A percentile compares a stretch with the other conserved stretches of the same genome.
Conservation (phyloP, 805 yeast species). For the Phaffomyces antillensis region DNA sequence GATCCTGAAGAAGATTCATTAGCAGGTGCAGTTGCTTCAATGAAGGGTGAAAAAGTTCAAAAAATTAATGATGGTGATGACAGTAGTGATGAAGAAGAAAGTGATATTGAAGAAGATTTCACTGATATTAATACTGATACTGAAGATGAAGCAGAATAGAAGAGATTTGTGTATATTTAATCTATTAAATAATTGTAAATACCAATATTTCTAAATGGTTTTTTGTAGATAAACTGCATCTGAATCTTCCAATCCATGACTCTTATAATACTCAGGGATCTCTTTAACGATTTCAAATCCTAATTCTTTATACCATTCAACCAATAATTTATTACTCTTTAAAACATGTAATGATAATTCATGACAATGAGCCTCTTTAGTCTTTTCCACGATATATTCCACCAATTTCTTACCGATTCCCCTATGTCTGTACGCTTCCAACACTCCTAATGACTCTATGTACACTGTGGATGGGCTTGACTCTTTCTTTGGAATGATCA, state of each 20-base stretch:
- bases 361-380: slow-evolving; percentile 47
- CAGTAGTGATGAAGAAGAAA: slow-evolving; percentile 36
- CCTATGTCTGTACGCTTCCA: slow-evolving; percentile 51
- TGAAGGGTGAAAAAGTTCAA: slow-evolving; percentile 53
- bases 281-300: slow-evolving; percentile 39
- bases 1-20: slow-evolving; percentile 70
- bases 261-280: slow-evolving; percentile 39
- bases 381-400: slow-evolving; percentile 47
- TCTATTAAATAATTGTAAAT: too few species aligned
- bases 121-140: slow-evolving; percentile 60
- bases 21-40: slow-evolving; percentile 67
- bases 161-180: not conserved
- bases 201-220: slow-evolving; percentile 23
- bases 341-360: slow-evolving; percentile 50
- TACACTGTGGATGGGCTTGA: slow-evolving; percentile 49
- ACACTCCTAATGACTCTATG: slow-evolving; percentile 61
- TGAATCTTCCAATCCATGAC: slow-evolving; percentile 37
- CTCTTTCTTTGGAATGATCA: slow-evolving; percentile 37
- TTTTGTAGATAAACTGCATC: slow-evolving; percentile 38
- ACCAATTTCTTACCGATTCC: slow-evolving; percentile 60
- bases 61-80: slow-evolving; percentile 30
- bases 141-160: slow-evolving; percentile 47
- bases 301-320: slow-evolving; percentile 43
- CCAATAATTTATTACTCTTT: slow-evolving; percentile 32
- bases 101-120: slow-evolving; percentile 34